Percentiles rank a stretch among this genome's conserved stretches.
Conservation (phyloP, 1,284 basidiomycete genomes). For the Xerocomus tenax region DNA sequence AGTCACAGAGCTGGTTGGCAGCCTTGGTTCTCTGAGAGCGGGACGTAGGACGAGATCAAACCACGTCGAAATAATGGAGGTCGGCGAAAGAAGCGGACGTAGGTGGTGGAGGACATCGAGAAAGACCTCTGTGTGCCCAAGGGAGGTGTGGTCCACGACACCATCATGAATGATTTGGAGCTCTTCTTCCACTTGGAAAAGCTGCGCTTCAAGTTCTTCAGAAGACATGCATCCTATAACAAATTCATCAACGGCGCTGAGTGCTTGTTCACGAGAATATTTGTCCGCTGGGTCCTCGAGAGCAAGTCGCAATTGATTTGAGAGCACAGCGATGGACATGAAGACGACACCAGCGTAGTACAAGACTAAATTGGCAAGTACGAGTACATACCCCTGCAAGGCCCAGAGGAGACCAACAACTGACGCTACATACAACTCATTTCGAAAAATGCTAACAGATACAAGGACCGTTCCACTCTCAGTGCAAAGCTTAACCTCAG, state of each 20-base stretch:
- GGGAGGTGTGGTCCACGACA: slow-evolving; percentile 51
- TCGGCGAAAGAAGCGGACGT: slow-evolving; percentile 49
- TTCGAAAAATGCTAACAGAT: not conserved
- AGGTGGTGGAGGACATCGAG: slow-evolving; percentile 58
- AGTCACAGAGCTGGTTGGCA: slow-evolving; percentile 48
- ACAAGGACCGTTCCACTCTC: not conserved
- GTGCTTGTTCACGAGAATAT: slow-evolving; percentile 37
- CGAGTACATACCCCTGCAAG: too few species aligned
- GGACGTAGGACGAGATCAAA: slow-evolving; percentile 70
- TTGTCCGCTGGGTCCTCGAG: slow-evolving; percentile 42
- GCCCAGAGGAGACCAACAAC: not conserved
- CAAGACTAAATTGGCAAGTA: slow-evolving; percentile 12
- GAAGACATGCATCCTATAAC: slow-evolving; percentile 42
- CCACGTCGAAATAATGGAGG: slow-evolving; percentile 65
- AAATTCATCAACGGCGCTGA: slow-evolving; percentile 46
- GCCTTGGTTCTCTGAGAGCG: slow-evolving; percentile 60
- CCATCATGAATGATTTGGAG: slow-evolving; percentile 56
- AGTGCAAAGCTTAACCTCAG: not conserved
- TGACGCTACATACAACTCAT: not conserved
- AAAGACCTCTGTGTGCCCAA: slow-evolving; percentile 56
- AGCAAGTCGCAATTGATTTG: slow-evolving; percentile 46
- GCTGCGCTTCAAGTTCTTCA: slow-evolving; percentile 37
- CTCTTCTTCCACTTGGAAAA: slow-evolving; percentile 54
- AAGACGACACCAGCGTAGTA: slow-evolving; percentile 1
- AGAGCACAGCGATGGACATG: slow-evolving; percentile 38